phyloP scores from a whole-genome alignment of 2,329 filamentous ascomycete species.

The Talaromyces sp. region DNA sequence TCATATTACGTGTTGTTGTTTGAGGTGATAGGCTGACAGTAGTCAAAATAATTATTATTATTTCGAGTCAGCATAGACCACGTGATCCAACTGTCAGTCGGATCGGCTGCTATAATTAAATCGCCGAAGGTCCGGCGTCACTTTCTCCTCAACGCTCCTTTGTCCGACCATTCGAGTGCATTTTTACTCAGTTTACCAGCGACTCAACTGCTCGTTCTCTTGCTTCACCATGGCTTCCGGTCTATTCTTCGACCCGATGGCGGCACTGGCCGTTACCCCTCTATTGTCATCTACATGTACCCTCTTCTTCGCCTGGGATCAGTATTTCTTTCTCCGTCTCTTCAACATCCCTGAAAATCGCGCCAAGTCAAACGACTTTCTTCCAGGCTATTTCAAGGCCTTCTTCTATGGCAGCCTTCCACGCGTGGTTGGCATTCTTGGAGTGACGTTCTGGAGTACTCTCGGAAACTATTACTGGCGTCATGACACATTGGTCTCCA shows the following conservation, averaged over 20 bases:
- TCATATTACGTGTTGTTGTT: too few relatives aligned
- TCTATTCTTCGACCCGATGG: constrained; percentile 3
- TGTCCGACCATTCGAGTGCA: too few relatives aligned
- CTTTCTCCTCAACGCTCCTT: too few relatives aligned
- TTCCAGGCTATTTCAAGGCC: constrained; percentile 40
- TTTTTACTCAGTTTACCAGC: too few relatives aligned
- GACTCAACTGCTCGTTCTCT: too few relatives aligned
- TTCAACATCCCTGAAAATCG: constrained; percentile 16
- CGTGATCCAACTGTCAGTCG: too few relatives aligned
- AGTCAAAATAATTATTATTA: too few relatives aligned
- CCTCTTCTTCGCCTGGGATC: constrained; percentile 43
- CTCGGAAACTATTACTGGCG: constrained; percentile 10
- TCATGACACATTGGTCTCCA: constrained; percentile 1
- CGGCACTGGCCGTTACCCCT: constrained; percentile 38
- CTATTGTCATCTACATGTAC: constrained; percentile 45
- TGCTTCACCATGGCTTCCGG: constrained; percentile 7
- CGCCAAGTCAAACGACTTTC: constrained; percentile 20
- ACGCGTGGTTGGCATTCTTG: constrained; percentile 30
- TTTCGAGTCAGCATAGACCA: too few relatives aligned
- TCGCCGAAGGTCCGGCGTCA: too few relatives aligned
- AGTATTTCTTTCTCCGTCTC: constrained; percentile 16
- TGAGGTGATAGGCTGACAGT: too few relatives aligned
- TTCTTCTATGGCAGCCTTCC: constrained; percentile 37
- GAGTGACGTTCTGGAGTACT: constrained; percentile 12
- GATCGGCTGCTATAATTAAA: too few relatives aligned